Evolutionary conservation across 805 yeast genomes (phyloP).

Genomic region (Trichomonascus vanleenenianus): DNA sequence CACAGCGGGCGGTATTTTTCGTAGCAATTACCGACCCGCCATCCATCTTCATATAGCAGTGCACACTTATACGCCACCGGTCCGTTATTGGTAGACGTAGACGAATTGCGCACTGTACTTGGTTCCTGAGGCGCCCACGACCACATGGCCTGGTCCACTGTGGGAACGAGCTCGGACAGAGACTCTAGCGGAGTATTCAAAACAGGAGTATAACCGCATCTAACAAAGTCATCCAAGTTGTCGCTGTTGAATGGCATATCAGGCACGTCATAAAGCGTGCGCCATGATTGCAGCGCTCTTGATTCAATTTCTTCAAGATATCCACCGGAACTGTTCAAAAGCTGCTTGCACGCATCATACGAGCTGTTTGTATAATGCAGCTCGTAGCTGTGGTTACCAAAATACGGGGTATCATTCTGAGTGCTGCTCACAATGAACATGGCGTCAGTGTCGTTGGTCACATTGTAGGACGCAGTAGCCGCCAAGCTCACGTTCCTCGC

Average conservation of each 20-base stretch:
- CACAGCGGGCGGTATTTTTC: slow-evolving; percentile 48
- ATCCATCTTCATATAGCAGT: slow-evolving; percentile 37
- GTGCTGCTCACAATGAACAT: slow-evolving; percentile 10
- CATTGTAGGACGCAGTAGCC: not conserved
- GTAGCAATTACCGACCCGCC: slow-evolving; percentile 66
- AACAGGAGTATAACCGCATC: slow-evolving; percentile 63
- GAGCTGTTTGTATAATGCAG: not conserved
- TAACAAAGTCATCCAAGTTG: slow-evolving; percentile 34
- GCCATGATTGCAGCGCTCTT: slow-evolving; percentile 27
- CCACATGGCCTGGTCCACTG: slow-evolving; percentile 40
- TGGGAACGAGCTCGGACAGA: slow-evolving; percentile 12
- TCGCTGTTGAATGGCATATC: slow-evolving; percentile 32
- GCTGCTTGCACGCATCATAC: too few relatives aligned
- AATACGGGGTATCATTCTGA: not conserved
- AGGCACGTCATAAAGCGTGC: slow-evolving; percentile 34
- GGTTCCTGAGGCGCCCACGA: slow-evolving; percentile 68
- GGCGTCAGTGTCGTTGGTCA: not conserved
- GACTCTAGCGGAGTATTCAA: slow-evolving; percentile 33
- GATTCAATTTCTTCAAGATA: slow-evolving; percentile 14
- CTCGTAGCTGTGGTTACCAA: not conserved
- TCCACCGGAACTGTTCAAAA: too few relatives aligned
- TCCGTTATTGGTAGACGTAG: slow-evolving; percentile 3
- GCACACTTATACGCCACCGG: slow-evolving; percentile 42
- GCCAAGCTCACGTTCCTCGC: slow-evolving; percentile 3
- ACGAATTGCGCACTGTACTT: slow-evolving; percentile 13